Evolutionary conservation across 257 asterid genomes (phyloP).

Genomic region (Vinca minor): DNA sequence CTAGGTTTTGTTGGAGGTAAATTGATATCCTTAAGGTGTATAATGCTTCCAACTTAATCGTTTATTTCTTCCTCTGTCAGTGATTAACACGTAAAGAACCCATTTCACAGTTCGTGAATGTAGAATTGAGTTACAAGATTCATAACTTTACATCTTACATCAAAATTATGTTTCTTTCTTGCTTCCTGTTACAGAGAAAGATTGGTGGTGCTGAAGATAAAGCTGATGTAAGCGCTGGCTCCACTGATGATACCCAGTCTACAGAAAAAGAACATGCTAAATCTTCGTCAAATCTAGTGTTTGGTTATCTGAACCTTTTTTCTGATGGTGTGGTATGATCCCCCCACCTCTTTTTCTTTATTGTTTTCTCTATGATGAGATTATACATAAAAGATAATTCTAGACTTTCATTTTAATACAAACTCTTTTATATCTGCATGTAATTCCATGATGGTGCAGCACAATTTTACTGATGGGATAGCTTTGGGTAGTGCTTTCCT

Average conservation of each 20-base stretch:
- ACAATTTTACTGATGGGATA: conserved; percentile 98
- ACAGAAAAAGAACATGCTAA: conserved; percentile 33
- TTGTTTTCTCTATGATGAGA: no score
- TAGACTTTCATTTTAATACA: neutral
- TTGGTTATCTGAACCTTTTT: conserved; percentile 92
- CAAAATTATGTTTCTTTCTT: conserved; percentile 5
- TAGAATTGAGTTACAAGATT: neutral
- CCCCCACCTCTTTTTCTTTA: conserved; percentile 4
- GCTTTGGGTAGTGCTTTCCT: conserved; percentile 99
- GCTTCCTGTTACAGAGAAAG: conserved; percentile 53
- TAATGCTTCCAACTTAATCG: no score
- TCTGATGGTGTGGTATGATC: conserved; percentile 93
- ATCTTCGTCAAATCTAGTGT: conserved; percentile 70
- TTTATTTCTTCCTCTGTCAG: neutral
- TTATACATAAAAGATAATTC: no score
- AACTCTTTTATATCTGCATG: conserved; percentile 10
- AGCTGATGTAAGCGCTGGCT: conserved; percentile 20
- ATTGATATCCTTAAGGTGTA: neutral
- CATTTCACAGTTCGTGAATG: neutral
- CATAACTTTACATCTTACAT: neutral
- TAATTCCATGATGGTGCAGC: conserved; percentile 43
- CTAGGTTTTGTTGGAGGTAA: neutral
- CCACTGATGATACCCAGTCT: conserved; percentile 24
- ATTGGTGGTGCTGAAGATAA: conserved; percentile 32
- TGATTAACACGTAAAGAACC: neutral